Percentiles rank a stretch among this genome's conserved stretches.
Evolutionary conservation across 2,329 filamentous ascomycete species (phyloP).

Genomic region (Uncinocarpus reesii): DNA sequence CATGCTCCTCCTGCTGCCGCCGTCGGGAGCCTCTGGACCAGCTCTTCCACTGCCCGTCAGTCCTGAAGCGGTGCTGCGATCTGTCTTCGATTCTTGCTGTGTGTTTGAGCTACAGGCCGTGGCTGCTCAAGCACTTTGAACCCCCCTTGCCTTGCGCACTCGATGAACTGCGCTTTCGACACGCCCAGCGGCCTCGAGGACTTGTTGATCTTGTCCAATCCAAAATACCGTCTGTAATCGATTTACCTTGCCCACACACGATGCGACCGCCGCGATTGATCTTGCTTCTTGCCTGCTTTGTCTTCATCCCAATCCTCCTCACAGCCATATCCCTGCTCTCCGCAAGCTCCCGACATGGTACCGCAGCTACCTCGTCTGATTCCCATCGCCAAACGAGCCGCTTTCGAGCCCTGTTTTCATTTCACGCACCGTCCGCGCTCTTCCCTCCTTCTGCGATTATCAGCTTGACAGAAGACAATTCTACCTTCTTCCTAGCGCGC

Average conservation of each 20-base stretch:
- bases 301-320: constrained; percentile 40
- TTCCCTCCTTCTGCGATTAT: constrained; percentile 95
- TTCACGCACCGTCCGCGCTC: constrained; percentile 68
- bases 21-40: not conserved
- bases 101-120: not conserved
- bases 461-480: constrained; percentile 94
- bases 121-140: not conserved
- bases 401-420: constrained; percentile 54
- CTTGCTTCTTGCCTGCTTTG: constrained; percentile 38
- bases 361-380: constrained; percentile 26
- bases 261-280: constrained; percentile 42
- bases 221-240: constrained; percentile 15
- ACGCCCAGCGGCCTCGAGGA: constrained; percentile 4
- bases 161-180: constrained; percentile 4
- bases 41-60: not conserved
- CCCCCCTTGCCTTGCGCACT: not conserved
- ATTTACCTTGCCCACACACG: constrained; percentile 16
- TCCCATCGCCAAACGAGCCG: constrained; percentile 37
- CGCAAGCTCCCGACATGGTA: constrained; percentile 30
- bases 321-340: constrained; percentile 40
- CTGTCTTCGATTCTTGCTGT: no score
- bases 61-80: not conserved
- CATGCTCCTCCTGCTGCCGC: not conserved
- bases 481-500: constrained; percentile 86
- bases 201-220: not conserved